Base-by-base conservation (phyloP, 2,329 filamentous ascomycete species). In the Fusarium algeriense region DNA sequence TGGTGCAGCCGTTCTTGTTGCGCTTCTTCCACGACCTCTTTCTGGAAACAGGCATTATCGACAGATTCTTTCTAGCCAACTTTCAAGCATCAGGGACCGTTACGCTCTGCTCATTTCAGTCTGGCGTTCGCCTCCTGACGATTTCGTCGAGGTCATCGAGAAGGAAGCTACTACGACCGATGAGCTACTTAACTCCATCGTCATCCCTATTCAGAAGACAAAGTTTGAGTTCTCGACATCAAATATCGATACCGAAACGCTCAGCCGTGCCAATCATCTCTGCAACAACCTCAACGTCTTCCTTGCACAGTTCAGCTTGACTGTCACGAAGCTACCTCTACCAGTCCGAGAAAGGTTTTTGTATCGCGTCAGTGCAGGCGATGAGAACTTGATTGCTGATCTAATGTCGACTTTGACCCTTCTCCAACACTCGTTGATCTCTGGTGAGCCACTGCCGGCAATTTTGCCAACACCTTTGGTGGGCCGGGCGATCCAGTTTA, bases 211-310 rank as follows among this genome's bases (percentile, higher is more conserved):
- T 1, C 38, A 49, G 2, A 66, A 66, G 34, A 66, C 63, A 3
- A 66, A 66, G 14, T 66, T 66, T 14, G 63, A 66, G 28, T 66
- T 66, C 40, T 66, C 63, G 8, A 66, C 63, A 7, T 66, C 63
- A 7, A 66, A 66, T 13, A 44, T 66, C 5, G 63, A 66, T 3
- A 66, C 61, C 4, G 28, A 59, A 28, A 66, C 63, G 3, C 63
- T 66, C 17, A 46, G 61, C n/a, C 61, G 45, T 3, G 52, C 61
- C 1, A 66, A 65, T 17, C 45, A 66, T 17, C 30, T 66, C 5
- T 66, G 63, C 40, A 66, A 48, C 9, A 66, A 60, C 2, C 61
- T 66, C 23, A 66, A 66, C 19, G 52, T 66, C 28, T 66, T 66
- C 5, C 28, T 66, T 11, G 57, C 63, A 2, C 63, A 66, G 19